These are phyloP conservation scores for Xylaria telfairii DNA, from an alignment of 495 filamentous ascomycete genomes.

Conservation along the genomic window DNA sequence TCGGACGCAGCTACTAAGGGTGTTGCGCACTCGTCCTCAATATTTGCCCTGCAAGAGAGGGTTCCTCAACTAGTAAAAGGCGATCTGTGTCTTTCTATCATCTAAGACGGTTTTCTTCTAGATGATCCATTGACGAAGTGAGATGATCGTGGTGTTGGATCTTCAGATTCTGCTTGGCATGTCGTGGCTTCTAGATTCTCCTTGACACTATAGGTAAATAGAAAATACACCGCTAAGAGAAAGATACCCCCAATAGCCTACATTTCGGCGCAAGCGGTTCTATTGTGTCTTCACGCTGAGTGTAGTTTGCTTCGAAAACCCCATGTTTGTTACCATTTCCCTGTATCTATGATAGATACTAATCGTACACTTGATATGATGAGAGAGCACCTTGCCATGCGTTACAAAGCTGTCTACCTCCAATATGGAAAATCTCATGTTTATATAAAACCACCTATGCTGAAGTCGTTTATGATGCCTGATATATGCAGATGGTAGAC, in stretches of 20 bases:
- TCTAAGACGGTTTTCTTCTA: not conserved
- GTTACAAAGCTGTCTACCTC: not conserved
- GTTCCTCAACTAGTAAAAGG: not conserved
- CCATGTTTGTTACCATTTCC: not conserved
- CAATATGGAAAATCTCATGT: not conserved
- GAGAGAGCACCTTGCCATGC: not conserved
- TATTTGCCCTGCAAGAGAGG: not conserved
- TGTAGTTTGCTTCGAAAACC: not conserved
- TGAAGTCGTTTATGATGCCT: not conserved
- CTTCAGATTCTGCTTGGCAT: constrained; percentile 4
- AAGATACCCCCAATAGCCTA: no score
- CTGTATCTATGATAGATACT: not conserved
- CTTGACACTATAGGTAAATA: constrained; percentile 1
- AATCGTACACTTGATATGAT: no score
- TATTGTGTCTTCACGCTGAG: not conserved
- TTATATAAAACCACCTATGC: constrained; percentile 6
- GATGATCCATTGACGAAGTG: not conserved
- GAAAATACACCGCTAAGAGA: not conserved
- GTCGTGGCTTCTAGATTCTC: constrained; percentile 8
- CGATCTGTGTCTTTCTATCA: not conserved
- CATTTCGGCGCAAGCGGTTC: not conserved
- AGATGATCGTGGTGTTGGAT: not conserved
- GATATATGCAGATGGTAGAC: not conserved
- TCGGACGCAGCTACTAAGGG: constrained; percentile 69
- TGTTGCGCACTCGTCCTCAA: not conserved